Evolutionary conservation across 2,329 filamentous ascomycete species (phyloP).

Genomic region (Neocatenulostroma microsporum): DNA sequence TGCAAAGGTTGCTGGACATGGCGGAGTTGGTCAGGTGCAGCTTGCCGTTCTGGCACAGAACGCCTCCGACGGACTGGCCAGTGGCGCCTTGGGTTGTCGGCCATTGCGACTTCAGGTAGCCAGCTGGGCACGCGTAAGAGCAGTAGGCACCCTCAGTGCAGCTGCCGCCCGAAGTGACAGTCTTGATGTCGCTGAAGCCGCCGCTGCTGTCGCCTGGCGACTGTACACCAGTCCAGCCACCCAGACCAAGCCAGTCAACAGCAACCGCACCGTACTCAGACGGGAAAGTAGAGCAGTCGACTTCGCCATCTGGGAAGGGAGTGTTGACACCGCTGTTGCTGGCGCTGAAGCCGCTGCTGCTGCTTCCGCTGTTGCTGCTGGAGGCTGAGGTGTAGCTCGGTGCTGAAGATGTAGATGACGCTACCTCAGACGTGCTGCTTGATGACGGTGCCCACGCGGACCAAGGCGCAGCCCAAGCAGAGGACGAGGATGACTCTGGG

Average conservation of each 20-base stretch:
- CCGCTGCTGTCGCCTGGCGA: slow-evolving; percentile 21
- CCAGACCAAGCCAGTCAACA: slow-evolving; percentile 59
- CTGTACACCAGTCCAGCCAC: slow-evolving; percentile 77
- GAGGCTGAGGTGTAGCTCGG: slow-evolving; percentile 17
- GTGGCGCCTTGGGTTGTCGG: slow-evolving; percentile 67
- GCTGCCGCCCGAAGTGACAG: slow-evolving; percentile 51
- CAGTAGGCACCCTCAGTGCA: slow-evolving; percentile 65
- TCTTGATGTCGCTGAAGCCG: slow-evolving; percentile 49
- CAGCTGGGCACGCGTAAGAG: slow-evolving; percentile 86
- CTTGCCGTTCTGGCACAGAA: slow-evolving; percentile 71
- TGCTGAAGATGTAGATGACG: slow-evolving; percentile 7
- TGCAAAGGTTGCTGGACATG: slow-evolving; percentile 64
- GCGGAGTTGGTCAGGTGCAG: slow-evolving; percentile 66
- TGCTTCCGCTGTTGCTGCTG: slow-evolving; percentile 13
- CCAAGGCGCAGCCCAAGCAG: slow-evolving; percentile 18
- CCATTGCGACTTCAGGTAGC: slow-evolving; percentile 91
- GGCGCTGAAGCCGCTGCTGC: slow-evolving; percentile 14
- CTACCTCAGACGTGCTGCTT: neutral
- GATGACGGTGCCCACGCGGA: slow-evolving; percentile 2
- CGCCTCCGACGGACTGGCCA: slow-evolving; percentile 78
- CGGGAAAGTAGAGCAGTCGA: slow-evolving; percentile 68
- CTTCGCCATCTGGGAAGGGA: slow-evolving; percentile 66
- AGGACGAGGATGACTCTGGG: slow-evolving; percentile 15
- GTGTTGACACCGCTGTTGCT: slow-evolving; percentile 50
- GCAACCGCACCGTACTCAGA: slow-evolving; percentile 69